phyloP scores from a whole-genome alignment of 148 eudicot species.

The Cornus florida region DNA sequence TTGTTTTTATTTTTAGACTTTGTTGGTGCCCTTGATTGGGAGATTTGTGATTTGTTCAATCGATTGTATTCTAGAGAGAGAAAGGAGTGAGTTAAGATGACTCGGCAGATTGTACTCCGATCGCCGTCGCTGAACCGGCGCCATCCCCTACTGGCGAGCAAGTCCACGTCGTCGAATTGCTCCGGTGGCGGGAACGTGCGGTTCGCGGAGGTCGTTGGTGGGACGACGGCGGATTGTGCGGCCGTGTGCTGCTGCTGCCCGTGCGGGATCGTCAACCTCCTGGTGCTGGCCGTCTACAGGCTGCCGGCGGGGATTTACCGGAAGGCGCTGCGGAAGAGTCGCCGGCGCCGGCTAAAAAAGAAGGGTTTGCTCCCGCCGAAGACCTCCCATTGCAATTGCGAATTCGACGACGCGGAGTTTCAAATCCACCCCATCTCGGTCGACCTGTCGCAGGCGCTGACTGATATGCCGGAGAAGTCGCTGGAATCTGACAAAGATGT shows the following conservation, averaged over 20 bases:
- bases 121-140: constrained; percentile 13
- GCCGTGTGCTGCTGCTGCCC: constrained; percentile 66
- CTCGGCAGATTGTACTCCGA: constrained; percentile 20
- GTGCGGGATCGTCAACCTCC: constrained; percentile 34
- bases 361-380: constrained; percentile 26
- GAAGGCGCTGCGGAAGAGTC: constrained; percentile 32
- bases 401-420: constrained; percentile 15
- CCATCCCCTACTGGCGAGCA: constrained; percentile 18
- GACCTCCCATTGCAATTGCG: constrained; percentile 4
- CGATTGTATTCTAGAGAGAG: neutral
- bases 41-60: neutral
- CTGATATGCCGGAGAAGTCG: neutral
- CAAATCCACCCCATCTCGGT: constrained; percentile 15
- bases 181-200: constrained; percentile 7
- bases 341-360: constrained; percentile 34
- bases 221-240: constrained; percentile 62
- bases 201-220: constrained; percentile 58
- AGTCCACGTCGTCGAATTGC: constrained; percentile 1
- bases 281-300: constrained; percentile 43
- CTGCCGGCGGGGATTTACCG: constrained; percentile 58
- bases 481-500: constrained; percentile 27
- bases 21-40: no score
- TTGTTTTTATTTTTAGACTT: neutral
- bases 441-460: neutral
- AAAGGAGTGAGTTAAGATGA: constrained; percentile 2